phyloP scores from a whole-genome alignment of 176 grass and related monocot species.

The Lolium perenne region DNA sequence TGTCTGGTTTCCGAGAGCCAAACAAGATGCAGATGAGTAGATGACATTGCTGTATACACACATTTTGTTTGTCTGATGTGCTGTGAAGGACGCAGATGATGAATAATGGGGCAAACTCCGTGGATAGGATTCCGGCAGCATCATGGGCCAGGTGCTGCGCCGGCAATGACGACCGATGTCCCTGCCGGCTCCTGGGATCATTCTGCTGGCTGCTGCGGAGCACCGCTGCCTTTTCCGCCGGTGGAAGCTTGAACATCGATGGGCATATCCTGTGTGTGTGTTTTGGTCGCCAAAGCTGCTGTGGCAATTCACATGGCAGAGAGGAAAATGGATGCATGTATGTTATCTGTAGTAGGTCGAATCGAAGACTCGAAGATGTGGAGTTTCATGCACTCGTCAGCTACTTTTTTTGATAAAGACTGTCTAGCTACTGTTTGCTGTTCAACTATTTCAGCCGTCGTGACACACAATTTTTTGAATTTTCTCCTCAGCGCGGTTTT shows the following conservation, averaged over 20 bases:
- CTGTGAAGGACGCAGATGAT: background rate
- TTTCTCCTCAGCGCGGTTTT: background rate
- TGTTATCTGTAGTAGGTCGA: too few relatives aligned
- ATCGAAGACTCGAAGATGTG: too few relatives aligned
- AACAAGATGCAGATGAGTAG: background rate
- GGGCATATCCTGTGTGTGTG: background rate
- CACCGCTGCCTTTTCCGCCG: background rate
- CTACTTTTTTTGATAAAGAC: too few relatives aligned
- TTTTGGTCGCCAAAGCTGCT: constrained; percentile 13
- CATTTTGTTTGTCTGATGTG: background rate
- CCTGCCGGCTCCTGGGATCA: background rate
- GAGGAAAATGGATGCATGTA: background rate
- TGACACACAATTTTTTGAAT: background rate
- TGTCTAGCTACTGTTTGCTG: too few relatives aligned
- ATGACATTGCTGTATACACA: background rate
- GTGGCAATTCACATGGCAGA: constrained; percentile 7
- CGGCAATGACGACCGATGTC: constrained; percentile 36
- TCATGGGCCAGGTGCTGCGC: constrained; percentile 43
- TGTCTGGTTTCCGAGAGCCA: background rate
- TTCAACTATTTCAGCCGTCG: background rate
- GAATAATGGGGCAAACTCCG: background rate
- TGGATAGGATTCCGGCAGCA: constrained; percentile 10
- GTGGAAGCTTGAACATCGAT: background rate
- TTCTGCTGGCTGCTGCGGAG: background rate
- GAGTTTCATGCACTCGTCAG: background rate